phyloP scores from a whole-genome alignment of 257 asterid genomes.

The Solanum neorickii region DNA sequence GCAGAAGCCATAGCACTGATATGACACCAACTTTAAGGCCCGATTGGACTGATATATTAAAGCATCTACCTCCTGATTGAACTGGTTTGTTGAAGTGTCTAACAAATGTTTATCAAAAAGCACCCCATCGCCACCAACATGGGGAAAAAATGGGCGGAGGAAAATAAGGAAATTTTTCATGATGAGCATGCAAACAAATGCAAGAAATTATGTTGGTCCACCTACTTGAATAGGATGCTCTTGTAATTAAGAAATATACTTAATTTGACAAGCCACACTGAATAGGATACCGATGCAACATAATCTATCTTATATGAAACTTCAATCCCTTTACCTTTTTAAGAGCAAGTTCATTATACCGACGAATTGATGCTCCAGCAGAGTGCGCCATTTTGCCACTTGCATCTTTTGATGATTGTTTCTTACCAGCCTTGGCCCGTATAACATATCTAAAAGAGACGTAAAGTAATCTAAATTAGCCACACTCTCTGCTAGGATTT shows the following conservation, averaged over 20 bases:
- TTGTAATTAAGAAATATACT: neutral
- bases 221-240: neutral
- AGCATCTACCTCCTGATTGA: neutral
- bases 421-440: constrained; percentile 95
- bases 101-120: neutral
- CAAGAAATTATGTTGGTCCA: neutral
- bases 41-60: neutral
- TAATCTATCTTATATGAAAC: neutral
- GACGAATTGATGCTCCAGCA: constrained; percentile 98
- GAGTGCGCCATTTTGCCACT: constrained; percentile 79
- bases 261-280: neutral
- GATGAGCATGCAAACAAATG: neutral
- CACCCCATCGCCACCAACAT: neutral
- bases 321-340: constrained; percentile 46
- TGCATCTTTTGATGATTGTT: constrained; percentile 86
- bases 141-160: neutral
- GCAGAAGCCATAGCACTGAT: neutral
- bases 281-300: neutral
- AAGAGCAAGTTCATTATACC: constrained; percentile 81
- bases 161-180: too few relatives aligned
- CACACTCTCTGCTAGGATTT: neutral
- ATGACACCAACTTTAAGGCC: neutral
- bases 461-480: neutral
- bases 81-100: neutral
- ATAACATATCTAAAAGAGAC: constrained; percentile 68